Percentiles rank a stretch among this genome's conserved stretches.
Evolutionary conservation across 2,329 filamentous ascomycete species (phyloP).

Genomic region (Cercospora nicotianae): DNA sequence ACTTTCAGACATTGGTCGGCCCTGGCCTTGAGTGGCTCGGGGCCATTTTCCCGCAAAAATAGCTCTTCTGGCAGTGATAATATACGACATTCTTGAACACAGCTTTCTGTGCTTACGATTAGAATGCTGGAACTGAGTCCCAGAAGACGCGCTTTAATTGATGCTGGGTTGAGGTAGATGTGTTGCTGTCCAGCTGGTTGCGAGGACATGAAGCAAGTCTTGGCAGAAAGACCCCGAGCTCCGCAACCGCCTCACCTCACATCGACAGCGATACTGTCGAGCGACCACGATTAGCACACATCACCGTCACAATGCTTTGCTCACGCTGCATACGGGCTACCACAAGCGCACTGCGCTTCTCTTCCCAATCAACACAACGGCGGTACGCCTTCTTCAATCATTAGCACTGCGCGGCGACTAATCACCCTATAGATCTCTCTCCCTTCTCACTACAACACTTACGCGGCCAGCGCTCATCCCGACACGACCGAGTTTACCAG

Average conservation of each 20-base stretch:
- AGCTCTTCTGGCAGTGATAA: too few relatives aligned
- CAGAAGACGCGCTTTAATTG: too few relatives aligned
- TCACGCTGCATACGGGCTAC: conserved; percentile 12
- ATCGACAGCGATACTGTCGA: neutral
- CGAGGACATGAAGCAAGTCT: neutral
- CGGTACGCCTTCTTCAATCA: neutral
- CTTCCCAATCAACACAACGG: conserved; percentile 2
- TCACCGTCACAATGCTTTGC: conserved; percentile 8
- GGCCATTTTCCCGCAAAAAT: too few relatives aligned
- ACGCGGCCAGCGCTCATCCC: conserved; percentile 23
- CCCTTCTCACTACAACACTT: conserved; percentile 25
- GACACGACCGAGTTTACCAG: conserved; percentile 9
- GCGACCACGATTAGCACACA: neutral
- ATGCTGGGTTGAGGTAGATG: too few relatives aligned
- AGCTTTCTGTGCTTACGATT: too few relatives aligned
- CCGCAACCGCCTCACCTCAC: neutral
- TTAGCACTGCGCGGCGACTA: neutral
- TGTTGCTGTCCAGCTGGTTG: too few relatives aligned
- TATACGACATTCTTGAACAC: too few relatives aligned
- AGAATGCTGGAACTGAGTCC: too few relatives aligned
- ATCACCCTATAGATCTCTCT: conserved; percentile 24
- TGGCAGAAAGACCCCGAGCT: neutral
- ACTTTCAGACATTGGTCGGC: too few relatives aligned
- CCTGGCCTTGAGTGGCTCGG: too few relatives aligned
- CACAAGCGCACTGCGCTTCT: conserved; percentile 1